phyloP scores from a whole-genome alignment of 2,329 filamentous ascomycete genomes.

The Leptoxyphium fumago region DNA sequence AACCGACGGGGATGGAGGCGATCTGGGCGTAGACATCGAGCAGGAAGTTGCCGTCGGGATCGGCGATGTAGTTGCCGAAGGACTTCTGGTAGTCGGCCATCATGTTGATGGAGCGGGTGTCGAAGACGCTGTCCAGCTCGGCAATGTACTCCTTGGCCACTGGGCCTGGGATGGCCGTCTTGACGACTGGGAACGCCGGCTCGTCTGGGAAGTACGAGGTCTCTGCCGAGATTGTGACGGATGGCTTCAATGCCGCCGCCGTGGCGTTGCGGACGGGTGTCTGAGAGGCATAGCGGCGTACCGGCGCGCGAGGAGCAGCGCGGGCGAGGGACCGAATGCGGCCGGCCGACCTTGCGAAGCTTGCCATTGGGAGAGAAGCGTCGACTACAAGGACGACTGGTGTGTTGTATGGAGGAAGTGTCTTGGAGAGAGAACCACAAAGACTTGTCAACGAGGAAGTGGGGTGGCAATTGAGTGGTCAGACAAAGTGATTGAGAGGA shows the following conservation, averaged over 20 bases:
- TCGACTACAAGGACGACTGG: background rate
- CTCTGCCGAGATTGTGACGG: conserved; percentile 12
- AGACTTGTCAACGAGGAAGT: too few species aligned
- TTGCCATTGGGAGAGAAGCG: conserved; percentile 11
- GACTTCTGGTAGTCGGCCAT: conserved; percentile 61
- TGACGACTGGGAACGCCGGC: conserved; percentile 39
- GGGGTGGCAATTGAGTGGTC: too few species aligned
- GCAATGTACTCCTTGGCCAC: conserved; percentile 53
- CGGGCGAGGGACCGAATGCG: conserved; percentile 17
- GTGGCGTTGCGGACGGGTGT: conserved; percentile 15
- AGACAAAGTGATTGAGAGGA: too few species aligned
- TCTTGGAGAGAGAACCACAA: too few species aligned
- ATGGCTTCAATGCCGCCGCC: conserved; percentile 15
- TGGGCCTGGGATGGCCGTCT: conserved; percentile 58
- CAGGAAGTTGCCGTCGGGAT: conserved; percentile 55
- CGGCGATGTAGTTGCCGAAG: conserved; percentile 65
- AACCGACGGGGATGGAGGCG: conserved; percentile 80
- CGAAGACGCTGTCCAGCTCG: conserved; percentile 65
- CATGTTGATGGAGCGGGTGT: conserved; percentile 76
- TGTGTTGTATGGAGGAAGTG: too few species aligned
- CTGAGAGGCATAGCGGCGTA: conserved; percentile 14
- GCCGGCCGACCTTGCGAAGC: conserved; percentile 16
- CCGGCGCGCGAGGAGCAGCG: conserved; percentile 4
- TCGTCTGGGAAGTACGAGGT: conserved; percentile 37
- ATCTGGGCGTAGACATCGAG: conserved; percentile 85